A percentile compares a stretch with the other conserved stretches of the same genome.
phyloP scores from a whole-genome alignment of 805 yeast species.

The Metschnikowia hibisci region DNA sequence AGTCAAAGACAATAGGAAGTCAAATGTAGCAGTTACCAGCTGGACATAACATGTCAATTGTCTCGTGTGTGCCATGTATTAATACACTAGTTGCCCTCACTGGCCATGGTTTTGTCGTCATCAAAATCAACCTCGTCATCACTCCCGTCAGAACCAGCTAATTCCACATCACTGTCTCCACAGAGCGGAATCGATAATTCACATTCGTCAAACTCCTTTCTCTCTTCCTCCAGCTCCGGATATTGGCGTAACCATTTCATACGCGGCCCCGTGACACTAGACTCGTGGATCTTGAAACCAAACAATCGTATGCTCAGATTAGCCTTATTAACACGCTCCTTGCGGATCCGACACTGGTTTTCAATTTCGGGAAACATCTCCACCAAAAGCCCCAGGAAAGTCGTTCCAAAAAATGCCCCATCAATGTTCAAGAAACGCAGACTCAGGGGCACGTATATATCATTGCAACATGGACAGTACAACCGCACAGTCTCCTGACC shows the following conservation, averaged over 20 bases:
- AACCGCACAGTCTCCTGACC: slow-evolving; percentile 90
- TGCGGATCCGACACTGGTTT: slow-evolving; percentile 60
- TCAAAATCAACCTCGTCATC: slow-evolving; percentile 26
- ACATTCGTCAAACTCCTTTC: slow-evolving; percentile 59
- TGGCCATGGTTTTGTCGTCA: slow-evolving; percentile 43
- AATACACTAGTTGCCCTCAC: slow-evolving; percentile 24
- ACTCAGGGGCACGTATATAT: slow-evolving; percentile 81
- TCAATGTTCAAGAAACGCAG: slow-evolving; percentile 86
- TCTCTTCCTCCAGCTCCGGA: slow-evolving; percentile 61
- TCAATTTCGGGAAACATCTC: slow-evolving; percentile 91
- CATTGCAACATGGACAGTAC: slow-evolving; percentile 93
- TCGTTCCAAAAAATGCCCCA: slow-evolving; percentile 96
- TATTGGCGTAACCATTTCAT: slow-evolving; percentile 90
- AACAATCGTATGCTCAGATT: slow-evolving; percentile 72
- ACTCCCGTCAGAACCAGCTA: slow-evolving; percentile 23
- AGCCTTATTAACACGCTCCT: slow-evolving; percentile 44
- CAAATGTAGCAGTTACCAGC: too few relatives aligned
- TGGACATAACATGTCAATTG: too few relatives aligned
- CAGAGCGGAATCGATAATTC: slow-evolving; percentile 53
- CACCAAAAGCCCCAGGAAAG: slow-evolving; percentile 89
- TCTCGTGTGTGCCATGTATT: neutral
- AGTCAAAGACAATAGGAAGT: too few relatives aligned
- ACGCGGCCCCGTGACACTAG: slow-evolving; percentile 80
- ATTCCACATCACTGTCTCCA: slow-evolving; percentile 24
- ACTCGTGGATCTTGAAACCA: slow-evolving; percentile 80